Conservation (phyloP, 2,329 filamentous ascomycete species). For the Macrophomina tecta region DNA sequence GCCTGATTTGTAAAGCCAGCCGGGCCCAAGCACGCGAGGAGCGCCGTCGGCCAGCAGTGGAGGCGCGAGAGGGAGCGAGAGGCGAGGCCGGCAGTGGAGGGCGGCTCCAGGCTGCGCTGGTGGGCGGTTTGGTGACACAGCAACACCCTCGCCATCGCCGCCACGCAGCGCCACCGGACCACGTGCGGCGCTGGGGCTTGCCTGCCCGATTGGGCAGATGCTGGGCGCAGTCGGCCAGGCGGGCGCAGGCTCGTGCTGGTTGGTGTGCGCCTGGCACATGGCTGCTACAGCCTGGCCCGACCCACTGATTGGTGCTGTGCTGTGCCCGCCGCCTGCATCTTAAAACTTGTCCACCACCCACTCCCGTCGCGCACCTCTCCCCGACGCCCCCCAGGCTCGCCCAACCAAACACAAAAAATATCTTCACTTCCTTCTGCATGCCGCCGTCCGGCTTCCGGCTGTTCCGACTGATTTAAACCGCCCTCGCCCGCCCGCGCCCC, state of each 20-base stretch:
- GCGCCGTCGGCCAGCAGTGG: not conserved
- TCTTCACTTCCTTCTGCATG: not conserved
- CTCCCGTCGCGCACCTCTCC: not conserved
- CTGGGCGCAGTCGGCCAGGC: conserved; percentile 2
- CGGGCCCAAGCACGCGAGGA: not conserved
- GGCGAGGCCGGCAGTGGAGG: not conserved
- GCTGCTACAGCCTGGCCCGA: not conserved
- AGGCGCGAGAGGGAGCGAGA: no score
- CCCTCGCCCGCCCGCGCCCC: not conserved
- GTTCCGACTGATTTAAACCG: not conserved
- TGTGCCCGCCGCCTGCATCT: not conserved
- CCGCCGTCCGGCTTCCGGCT: not conserved
- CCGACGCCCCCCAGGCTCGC: not conserved
- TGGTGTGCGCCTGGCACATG: not conserved
- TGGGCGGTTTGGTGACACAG: no score
- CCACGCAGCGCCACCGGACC: conserved; percentile 5
- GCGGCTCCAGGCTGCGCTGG: no score
- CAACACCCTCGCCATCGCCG: not conserved
- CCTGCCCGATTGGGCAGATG: not conserved
- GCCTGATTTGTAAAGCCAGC: not conserved
- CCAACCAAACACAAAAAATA: not conserved
- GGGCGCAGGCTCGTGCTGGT: not conserved
- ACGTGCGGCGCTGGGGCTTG: conserved; percentile 1
- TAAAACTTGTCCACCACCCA: no score
- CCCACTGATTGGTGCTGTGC: not conserved